Conservation (phyloP, 441 rosid genomes). For the Gossypium gossypioides region DNA sequence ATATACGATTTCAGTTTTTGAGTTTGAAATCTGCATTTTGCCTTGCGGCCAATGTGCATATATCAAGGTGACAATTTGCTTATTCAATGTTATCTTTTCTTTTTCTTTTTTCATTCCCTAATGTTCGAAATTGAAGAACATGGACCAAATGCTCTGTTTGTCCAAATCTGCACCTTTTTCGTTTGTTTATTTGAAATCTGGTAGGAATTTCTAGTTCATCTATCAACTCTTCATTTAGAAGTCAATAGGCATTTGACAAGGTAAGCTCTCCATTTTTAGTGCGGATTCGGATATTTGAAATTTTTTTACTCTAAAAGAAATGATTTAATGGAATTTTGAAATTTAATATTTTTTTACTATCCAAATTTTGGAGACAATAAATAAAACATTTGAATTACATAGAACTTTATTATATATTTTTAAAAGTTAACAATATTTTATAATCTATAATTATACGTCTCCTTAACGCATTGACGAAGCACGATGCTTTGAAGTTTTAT, state of each 20-base stretch:
- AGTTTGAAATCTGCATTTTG: slow-evolving; percentile 1
- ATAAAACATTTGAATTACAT: too few relatives aligned
- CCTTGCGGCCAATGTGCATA: slow-evolving; percentile 11
- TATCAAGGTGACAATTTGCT: slow-evolving; percentile 24
- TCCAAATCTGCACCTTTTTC: background rate
- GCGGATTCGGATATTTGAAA: too few relatives aligned
- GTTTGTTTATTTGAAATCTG: background rate
- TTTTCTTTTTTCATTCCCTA: background rate
- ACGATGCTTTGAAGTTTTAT: background rate
- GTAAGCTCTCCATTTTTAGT: too few relatives aligned
- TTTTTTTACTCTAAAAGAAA: too few relatives aligned
- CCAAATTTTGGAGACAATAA: too few relatives aligned
- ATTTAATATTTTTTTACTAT: too few relatives aligned
- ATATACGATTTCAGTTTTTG: background rate
- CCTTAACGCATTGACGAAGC: background rate
- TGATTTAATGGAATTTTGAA: too few relatives aligned
- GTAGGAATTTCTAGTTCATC: background rate
- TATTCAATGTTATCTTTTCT: slow-evolving; percentile 26
- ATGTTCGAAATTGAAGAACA: slow-evolving; percentile 3
- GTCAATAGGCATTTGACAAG: background rate
- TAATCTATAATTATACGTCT: background rate
- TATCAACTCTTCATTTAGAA: background rate
- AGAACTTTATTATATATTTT: too few relatives aligned
- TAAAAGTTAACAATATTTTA: too few relatives aligned
- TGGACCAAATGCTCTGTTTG: background rate